Evolutionary conservation across 495 filamentous ascomycete genomes (phyloP), one percentile per base, ranked within the genome.

Genomic region (Tuber borchii): DNA sequence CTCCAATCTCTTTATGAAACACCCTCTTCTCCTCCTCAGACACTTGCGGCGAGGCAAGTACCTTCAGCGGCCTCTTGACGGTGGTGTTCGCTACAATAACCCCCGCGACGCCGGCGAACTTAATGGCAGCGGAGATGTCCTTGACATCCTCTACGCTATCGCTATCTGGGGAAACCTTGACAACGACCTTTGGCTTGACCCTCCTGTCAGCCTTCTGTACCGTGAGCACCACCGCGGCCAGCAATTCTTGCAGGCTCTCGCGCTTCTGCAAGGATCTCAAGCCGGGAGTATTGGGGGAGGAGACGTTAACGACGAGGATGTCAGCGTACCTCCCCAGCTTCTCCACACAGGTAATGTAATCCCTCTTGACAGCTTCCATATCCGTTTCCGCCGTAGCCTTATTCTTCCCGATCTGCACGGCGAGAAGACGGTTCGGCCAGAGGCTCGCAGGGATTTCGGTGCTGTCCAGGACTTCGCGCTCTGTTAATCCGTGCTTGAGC

Each of bases 11-110:
- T 37, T 86, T 48, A 14, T 69, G 85, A 71, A 97, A 79, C 0
- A 89, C 86, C 69, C 85, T 79, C 80, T 89, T 87, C 82, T 98
- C 95, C 78, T 88, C 89, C 6, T 85, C 77, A 0, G 90, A 88
- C 22, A 95, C 85, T 48, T 85, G 83, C 73, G 90, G 89, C 12
- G 89, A 90, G 46, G 87, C 82, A 20, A 93, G 89, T 14, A 92
- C 82, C n/a, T 92, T 84, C 5, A 88, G 89, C 2, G 91, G 89
- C 19, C 95, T 88, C 75, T 88, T 87, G 84, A 93, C 97, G 3
- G 95, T 99, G 0, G 95, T 99, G 84, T 99, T 99, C 0, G 93
- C 95, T n/a, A 99, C 95, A 79, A 98, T 97, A 7, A 99, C 90
- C 0, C 95, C 95, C 76, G 97, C 93, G 7, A 97, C 93, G 16